phyloP scores from a whole-genome alignment of 179 eudicot species.

The Silene vulgaris region DNA sequence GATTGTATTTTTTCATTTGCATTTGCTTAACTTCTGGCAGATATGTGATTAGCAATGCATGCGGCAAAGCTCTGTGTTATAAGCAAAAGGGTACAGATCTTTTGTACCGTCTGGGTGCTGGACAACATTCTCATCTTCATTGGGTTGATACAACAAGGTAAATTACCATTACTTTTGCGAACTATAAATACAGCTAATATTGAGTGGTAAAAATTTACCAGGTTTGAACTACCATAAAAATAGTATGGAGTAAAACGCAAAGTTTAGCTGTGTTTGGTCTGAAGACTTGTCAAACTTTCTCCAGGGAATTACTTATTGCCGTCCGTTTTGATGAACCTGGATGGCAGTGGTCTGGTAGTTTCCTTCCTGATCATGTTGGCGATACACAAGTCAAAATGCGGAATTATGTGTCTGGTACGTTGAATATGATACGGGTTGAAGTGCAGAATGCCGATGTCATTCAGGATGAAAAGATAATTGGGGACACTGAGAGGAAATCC shows the following conservation, averaged over 20 bases:
- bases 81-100: conserved; percentile 84
- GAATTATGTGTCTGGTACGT: conserved; percentile 62
- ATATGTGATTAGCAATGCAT: conserved; percentile 87
- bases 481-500: conserved; percentile 56
- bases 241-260: neutral
- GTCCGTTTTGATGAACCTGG: conserved; percentile 85
- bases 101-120: conserved; percentile 47
- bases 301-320: conserved; percentile 75
- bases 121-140: conserved; percentile 80
- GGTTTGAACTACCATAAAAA: neutral
- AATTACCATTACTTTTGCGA: neutral
- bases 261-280: neutral
- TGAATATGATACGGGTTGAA: conserved; percentile 73
- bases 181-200: neutral
- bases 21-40: conserved; percentile 33
- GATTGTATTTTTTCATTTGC: neutral
- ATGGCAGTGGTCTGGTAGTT: conserved; percentile 99
- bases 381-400: conserved; percentile 91
- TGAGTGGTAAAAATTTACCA: neutral
- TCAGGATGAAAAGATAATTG: conserved; percentile 62
- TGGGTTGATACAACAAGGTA: conserved; percentile 82
- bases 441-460: conserved; percentile 87
- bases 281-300: conserved; percentile 19
- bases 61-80: conserved; percentile 63
- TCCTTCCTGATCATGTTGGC: conserved; percentile 81